Conservation (phyloP, 768 basidiomycete species). For the Phylloporus rhodoxanthus region DNA sequence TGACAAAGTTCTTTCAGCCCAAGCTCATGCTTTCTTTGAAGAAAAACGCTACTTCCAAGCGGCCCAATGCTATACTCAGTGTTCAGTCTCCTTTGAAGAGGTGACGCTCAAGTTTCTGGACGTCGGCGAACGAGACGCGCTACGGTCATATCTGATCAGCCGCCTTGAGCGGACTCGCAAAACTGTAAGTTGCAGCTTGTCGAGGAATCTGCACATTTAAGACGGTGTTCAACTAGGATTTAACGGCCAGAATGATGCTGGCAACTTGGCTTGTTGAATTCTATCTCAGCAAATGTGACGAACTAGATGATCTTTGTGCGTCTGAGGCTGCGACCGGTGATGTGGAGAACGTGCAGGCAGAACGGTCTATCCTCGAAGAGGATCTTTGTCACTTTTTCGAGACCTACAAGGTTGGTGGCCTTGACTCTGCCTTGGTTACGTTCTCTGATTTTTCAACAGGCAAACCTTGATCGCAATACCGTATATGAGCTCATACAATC, state of each 20-base stretch:
- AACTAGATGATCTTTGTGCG: slow-evolving; percentile 88
- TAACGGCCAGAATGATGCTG: slow-evolving; percentile 93
- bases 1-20: slow-evolving; percentile 75
- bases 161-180: slow-evolving; percentile 81
- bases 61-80: slow-evolving; percentile 88
- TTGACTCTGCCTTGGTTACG: background rate
- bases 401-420: slow-evolving; percentile 73
- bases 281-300: slow-evolving; percentile 93
- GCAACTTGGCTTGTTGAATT: slow-evolving; percentile 99
- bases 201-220: background rate
- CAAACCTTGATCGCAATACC: slow-evolving; percentile 76
- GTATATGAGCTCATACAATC: slow-evolving; percentile 90
- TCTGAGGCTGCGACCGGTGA: slow-evolving; percentile 79
- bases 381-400: slow-evolving; percentile 90
- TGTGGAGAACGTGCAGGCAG: slow-evolving; percentile 76
- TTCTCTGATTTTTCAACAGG: slow-evolving; percentile 37
- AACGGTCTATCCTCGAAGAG: slow-evolving; percentile 81
- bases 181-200: slow-evolving; percentile 45
- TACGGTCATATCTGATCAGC: slow-evolving; percentile 85
- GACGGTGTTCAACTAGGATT: slow-evolving; percentile 48
- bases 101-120: slow-evolving; percentile 89
- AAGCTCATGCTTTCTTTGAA: slow-evolving; percentile 75
- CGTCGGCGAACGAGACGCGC: slow-evolving; percentile 80
- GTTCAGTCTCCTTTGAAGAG: slow-evolving; percentile 83
- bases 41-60: slow-evolving; percentile 84